Conservation (phyloP, 2,329 filamentous ascomycete species). For the Trichoderma sp. region DNA sequence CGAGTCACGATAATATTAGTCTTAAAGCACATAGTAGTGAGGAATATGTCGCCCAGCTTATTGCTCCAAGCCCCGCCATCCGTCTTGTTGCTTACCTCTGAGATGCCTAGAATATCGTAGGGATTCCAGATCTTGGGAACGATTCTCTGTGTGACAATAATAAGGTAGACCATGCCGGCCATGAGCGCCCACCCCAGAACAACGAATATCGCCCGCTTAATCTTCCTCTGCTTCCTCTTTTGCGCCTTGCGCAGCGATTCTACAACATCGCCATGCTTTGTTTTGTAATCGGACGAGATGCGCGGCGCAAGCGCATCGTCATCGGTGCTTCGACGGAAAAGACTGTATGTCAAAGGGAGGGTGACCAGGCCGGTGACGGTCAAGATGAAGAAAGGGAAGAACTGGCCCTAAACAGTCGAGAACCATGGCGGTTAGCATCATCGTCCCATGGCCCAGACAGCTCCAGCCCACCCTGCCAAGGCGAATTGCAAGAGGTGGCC, state of each 20-base stretch:
- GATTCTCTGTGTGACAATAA: constrained; percentile 72
- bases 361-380: constrained; percentile 87
- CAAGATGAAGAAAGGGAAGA: constrained; percentile 98
- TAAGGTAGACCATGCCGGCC: constrained; percentile 89
- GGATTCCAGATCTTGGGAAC: constrained; percentile 88
- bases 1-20: constrained; percentile 2
- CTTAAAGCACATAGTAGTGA: constrained; percentile 1
- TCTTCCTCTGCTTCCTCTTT: constrained; percentile 83
- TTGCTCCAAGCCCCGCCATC: neutral
- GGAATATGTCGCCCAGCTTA: neutral
- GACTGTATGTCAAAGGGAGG: constrained; percentile 83
- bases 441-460: neutral
- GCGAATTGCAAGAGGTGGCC: neutral
- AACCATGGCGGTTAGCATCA: constrained; percentile 15
- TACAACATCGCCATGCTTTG: constrained; percentile 81
- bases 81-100: constrained; percentile 61
- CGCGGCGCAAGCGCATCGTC: constrained; percentile 78
- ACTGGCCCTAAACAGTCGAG: constrained; percentile 69
- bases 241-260: constrained; percentile 80
- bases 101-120: constrained; percentile 88
- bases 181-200: constrained; percentile 80
- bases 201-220: constrained; percentile 80
- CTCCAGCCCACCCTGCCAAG: constrained; percentile 13
- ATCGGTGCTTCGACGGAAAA: constrained; percentile 75
- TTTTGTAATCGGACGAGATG: constrained; percentile 79